Evolutionary conservation across 2,329 filamentous ascomycete genomes (phyloP).

Genomic region (Arthrobotrys musiformis): DNA sequence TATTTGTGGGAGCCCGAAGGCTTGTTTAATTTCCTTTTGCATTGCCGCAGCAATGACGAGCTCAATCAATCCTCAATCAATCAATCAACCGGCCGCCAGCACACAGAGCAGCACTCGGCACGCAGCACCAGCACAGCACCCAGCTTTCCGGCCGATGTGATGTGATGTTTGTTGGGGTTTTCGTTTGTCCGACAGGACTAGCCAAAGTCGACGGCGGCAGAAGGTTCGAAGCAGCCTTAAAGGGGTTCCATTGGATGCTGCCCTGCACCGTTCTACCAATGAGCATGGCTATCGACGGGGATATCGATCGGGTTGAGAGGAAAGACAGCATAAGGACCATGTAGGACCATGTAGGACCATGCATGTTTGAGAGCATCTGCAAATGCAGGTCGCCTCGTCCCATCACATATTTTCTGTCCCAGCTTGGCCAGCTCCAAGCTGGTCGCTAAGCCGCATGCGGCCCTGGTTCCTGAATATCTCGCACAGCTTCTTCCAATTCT

Average conservation of each 20-base stretch:
- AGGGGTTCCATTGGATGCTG: conserved; percentile 17
- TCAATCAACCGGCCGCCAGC: not conserved
- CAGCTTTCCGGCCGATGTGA: not conserved
- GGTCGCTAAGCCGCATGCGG: conserved; percentile 22
- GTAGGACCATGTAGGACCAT: no score
- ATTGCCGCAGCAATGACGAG: conserved; percentile 5
- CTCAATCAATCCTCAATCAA: not conserved
- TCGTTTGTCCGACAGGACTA: conserved; percentile 35
- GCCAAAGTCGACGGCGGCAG: conserved; percentile 16
- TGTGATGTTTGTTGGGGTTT: conserved; percentile 1
- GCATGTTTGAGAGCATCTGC: conserved; percentile 50
- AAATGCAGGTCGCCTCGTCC: conserved; percentile 54
- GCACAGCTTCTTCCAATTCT: conserved; percentile 23
- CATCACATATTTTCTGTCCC: conserved; percentile 48
- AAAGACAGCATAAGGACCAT: not conserved
- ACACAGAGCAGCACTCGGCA: not conserved
- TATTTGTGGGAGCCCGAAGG: conserved; percentile 16
- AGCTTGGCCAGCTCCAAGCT: not conserved
- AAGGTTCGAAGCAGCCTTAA: conserved; percentile 27
- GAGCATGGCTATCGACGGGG: conserved; percentile 13
- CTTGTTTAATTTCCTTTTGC: conserved; percentile 46
- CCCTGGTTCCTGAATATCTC: conserved; percentile 50
- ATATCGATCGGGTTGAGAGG: conserved; percentile 25
- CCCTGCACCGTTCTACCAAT: conserved; percentile 10
- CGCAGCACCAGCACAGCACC: not conserved